A percentile compares a stretch with the other conserved stretches of the same genome.
Conservation (phyloP, 1,284 basidiomycete genomes). For the Pterula multifida region DNA sequence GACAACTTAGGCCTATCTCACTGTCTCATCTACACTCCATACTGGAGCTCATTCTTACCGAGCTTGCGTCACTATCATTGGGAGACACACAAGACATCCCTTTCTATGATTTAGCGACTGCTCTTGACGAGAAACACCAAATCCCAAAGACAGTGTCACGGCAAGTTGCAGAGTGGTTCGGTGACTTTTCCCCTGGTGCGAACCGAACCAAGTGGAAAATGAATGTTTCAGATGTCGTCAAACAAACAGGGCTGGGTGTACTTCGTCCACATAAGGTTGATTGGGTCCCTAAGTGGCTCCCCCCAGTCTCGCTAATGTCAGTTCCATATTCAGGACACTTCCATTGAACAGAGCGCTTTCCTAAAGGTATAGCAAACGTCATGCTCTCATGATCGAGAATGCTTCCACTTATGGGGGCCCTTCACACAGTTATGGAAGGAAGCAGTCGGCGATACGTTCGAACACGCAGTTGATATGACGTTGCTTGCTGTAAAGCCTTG, state of each 20-base stretch:
- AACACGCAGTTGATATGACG: constrained; percentile 38
- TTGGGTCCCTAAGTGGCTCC: not conserved
- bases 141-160: constrained; percentile 44
- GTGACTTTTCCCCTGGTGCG: constrained; percentile 32
- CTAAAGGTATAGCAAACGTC: not conserved
- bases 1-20: constrained; percentile 57
- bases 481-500: constrained; percentile 47
- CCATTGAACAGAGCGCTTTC: constrained; percentile 43
- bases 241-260: constrained; percentile 61
- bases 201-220: constrained; percentile 41
- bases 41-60: constrained; percentile 61
- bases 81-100: constrained; percentile 28
- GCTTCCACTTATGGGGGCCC: not conserved
- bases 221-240: constrained; percentile 43
- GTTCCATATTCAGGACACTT: constrained; percentile 46
- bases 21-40: constrained; percentile 53
- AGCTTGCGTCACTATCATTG: constrained; percentile 48
- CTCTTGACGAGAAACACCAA: constrained; percentile 66
- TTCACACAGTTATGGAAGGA: constrained; percentile 39
- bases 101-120: constrained; percentile 38
- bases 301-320: no score
- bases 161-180: constrained; percentile 77
- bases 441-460: constrained; percentile 67
- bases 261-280: constrained; percentile 51
- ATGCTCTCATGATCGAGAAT: not conserved